phyloP scores from a whole-genome alignment of 352 stramenopile genomes.

The Phytopythium chamaehyphon region DNA sequence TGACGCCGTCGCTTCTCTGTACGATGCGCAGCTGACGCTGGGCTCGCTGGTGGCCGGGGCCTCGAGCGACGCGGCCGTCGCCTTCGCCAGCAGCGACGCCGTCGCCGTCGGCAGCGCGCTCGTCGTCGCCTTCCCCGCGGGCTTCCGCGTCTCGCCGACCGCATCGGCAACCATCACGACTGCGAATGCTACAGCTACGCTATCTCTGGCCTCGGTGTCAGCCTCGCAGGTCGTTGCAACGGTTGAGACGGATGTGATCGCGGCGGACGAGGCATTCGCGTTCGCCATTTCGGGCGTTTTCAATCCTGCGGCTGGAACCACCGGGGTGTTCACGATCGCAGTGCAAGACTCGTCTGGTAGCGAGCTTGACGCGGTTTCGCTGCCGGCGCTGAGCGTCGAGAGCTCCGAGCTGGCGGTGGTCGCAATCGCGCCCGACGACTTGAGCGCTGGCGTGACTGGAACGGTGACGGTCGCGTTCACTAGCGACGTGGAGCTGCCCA shows the following conservation, averaged over 20 bases:
- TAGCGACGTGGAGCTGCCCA: conserved; percentile 25
- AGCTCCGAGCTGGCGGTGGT: conserved; percentile 9
- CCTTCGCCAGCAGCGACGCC: conserved; percentile 21
- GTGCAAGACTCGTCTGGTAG: conserved; percentile 15
- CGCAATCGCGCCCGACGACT: conserved; percentile 18
- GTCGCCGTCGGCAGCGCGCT: conserved; percentile 19
- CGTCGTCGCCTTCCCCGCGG: conserved; percentile 24
- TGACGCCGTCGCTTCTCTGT: conserved; percentile 14
- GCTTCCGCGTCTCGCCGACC: conserved; percentile 19
- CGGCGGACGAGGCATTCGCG: conserved; percentile 11
- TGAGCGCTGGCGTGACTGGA: conserved; percentile 23
- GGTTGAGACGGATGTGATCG: conserved; percentile 18
- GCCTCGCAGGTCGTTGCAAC: conserved; percentile 14
- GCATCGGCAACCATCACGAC: conserved; percentile 11
- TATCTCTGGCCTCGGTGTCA: conserved; percentile 17
- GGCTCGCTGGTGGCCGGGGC: conserved; percentile 19
- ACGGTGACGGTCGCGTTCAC: conserved; percentile 30
- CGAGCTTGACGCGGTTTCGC: conserved; percentile 8
- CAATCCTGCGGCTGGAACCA: conserved; percentile 25
- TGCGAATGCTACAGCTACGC: conserved; percentile 17
- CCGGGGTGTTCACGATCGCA: conserved; percentile 14
- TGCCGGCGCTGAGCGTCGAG: conserved; percentile 12
- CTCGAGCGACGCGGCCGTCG: conserved; percentile 15
- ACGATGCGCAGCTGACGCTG: conserved; percentile 15
- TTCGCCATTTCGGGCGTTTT: conserved; percentile 28